Conservation (phyloP, 352 stramenopile genomes). For the Paralagenidium karlingii region DNA sequence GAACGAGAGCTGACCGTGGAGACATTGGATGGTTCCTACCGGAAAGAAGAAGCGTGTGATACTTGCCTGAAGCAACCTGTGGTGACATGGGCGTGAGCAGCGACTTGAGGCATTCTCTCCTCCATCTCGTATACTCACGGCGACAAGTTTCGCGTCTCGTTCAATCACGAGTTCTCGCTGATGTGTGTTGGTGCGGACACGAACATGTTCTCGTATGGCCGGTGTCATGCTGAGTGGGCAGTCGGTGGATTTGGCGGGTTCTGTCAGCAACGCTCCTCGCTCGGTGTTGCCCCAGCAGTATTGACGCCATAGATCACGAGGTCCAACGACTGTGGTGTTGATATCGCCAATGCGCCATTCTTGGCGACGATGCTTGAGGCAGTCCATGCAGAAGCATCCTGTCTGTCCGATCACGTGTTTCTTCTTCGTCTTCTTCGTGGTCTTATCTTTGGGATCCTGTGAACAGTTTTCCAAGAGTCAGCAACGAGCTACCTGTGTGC, state of each 20-base stretch:
- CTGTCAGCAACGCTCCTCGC: conserved; percentile 21
- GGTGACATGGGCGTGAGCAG: too few relatives aligned
- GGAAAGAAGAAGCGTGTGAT: conserved; percentile 60
- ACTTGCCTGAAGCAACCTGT: conserved; percentile 57
- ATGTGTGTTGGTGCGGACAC: conserved; percentile 22
- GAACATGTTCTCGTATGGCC: conserved; percentile 31
- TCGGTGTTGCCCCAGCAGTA: conserved; percentile 51
- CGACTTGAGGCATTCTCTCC: too few relatives aligned
- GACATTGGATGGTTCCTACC: too few relatives aligned
- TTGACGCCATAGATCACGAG: conserved; percentile 48
- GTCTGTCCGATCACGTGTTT: conserved; percentile 47
- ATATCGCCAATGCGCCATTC: conserved; percentile 67
- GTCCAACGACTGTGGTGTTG: conserved; percentile 44
- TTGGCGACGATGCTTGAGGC: conserved; percentile 51
- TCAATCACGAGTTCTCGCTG: conserved; percentile 25
- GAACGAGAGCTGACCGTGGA: too few relatives aligned
- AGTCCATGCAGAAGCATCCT: conserved; percentile 65
- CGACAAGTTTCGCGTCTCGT: conserved; percentile 52
- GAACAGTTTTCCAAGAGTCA: neutral
- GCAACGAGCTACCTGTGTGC: conserved; percentile 4
- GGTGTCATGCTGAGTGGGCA: conserved; percentile 23
- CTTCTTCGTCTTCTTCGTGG: conserved; percentile 12
- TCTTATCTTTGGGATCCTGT: conserved; percentile 6
- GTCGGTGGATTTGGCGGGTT: neutral
- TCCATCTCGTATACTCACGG: too few relatives aligned